Percentiles rank a stretch among this genome's conserved stretches.
Evolutionary conservation across 106 monocot genomes (phyloP).

Genomic region (Acorus calamus): DNA sequence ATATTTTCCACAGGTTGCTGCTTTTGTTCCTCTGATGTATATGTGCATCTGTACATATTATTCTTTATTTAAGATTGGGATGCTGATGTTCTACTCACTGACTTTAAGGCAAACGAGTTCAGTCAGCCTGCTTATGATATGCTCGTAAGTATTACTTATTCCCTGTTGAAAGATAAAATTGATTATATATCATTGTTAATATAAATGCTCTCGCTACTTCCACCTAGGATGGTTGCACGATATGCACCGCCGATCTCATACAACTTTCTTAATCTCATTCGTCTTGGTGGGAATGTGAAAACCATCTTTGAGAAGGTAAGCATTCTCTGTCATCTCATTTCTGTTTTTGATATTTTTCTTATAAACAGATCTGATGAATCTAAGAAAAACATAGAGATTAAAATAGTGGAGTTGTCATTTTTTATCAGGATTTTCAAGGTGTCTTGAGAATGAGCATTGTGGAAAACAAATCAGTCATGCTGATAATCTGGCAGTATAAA

Average conservation of each 20-base stretch:
- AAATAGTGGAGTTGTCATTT: no score
- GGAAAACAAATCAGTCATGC: no score
- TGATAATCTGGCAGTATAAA: no score
- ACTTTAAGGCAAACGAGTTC: slow-evolving; percentile 92
- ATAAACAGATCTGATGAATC: no score
- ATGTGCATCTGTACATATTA: slow-evolving; percentile 99
- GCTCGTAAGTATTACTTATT: slow-evolving; percentile 66
- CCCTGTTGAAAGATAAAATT: not conserved
- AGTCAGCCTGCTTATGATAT: slow-evolving; percentile 96
- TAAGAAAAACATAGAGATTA: no score
- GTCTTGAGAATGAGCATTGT: no score
- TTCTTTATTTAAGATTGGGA: slow-evolving; percentile 96
- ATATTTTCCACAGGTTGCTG: slow-evolving; percentile 61
- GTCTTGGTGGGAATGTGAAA: slow-evolving; percentile 69
- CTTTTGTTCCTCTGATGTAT: slow-evolving; percentile 92
- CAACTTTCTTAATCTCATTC: slow-evolving; percentile 94
- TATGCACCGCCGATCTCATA: slow-evolving; percentile 98
- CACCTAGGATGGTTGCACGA: slow-evolving; percentile 88
- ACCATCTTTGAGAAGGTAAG: slow-evolving; percentile 87
- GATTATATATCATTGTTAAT: no score
- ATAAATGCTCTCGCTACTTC: no score
- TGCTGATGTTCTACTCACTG: slow-evolving; percentile 93
- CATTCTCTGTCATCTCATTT: not conserved
- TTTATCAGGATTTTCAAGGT: not conserved
- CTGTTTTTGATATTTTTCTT: not conserved